Conservation (phyloP, 1,284 basidiomycete species). For the Malassezia obtusa region DNA sequence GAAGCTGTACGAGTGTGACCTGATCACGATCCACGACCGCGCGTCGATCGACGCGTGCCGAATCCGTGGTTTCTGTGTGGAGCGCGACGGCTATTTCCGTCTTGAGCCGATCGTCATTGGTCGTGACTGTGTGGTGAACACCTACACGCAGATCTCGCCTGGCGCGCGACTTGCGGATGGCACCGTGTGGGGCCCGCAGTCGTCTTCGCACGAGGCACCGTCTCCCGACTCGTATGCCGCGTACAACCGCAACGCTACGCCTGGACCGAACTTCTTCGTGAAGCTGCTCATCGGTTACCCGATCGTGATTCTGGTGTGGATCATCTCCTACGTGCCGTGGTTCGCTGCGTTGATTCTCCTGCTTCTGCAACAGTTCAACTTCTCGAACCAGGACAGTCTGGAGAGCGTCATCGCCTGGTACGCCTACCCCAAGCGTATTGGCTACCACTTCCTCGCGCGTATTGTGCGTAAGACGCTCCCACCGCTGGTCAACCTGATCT, state of each 20-base stretch:
- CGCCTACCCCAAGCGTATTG: constrained; percentile 44
- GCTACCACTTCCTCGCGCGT: constrained; percentile 47
- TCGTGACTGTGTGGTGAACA: constrained; percentile 47
- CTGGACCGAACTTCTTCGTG: constrained; percentile 35
- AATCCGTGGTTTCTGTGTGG: constrained; percentile 47
- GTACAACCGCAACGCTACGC: constrained; percentile 40
- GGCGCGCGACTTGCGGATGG: constrained; percentile 46
- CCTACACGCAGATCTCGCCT: constrained; percentile 47
- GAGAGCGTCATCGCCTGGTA: constrained; percentile 47
- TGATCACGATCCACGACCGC: constrained; percentile 47
- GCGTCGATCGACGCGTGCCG: constrained; percentile 45
- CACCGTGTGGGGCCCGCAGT: constrained; percentile 47
- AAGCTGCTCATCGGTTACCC: constrained; percentile 40
- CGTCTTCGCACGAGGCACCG: constrained; percentile 45
- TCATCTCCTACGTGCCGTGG: constrained; percentile 46
- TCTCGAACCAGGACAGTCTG: constrained; percentile 44
- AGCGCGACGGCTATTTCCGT: constrained; percentile 47
- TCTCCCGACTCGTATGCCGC: constrained; percentile 45
- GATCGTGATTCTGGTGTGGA: constrained; percentile 30
- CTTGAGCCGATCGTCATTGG: constrained; percentile 47
- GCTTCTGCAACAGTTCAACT: constrained; percentile 42
- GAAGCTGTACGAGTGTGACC: constrained; percentile 43
- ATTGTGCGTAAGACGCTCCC: constrained; percentile 45
- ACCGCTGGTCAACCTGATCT: constrained; percentile 41
- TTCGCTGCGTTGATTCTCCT: constrained; percentile 47